Evolutionary conservation across 352 stramenopile genomes (phyloP).

Genomic region (Globisporangium barbulae): DNA sequence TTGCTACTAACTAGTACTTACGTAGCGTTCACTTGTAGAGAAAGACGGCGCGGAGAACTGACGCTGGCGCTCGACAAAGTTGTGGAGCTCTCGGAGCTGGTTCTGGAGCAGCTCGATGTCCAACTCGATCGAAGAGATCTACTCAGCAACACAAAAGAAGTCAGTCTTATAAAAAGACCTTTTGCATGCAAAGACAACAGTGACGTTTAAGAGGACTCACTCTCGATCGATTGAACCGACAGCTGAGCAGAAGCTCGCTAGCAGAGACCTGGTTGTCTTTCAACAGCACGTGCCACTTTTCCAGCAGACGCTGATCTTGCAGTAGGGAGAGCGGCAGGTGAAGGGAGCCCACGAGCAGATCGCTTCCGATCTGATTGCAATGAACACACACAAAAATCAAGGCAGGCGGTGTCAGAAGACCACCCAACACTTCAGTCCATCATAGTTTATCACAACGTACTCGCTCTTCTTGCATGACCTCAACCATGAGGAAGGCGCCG

Average conservation of each 20-base stretch:
- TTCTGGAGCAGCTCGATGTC: slow-evolving; percentile 59
- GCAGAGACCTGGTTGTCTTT: slow-evolving; percentile 28
- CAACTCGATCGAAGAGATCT: slow-evolving; percentile 54
- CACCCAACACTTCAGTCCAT: not conserved
- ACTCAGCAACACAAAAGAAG: not conserved
- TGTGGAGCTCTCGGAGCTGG: slow-evolving; percentile 51
- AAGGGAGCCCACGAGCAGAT: slow-evolving; percentile 36
- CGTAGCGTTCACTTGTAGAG: slow-evolving; percentile 1
- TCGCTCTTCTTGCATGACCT: slow-evolving; percentile 62
- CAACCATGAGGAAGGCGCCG: slow-evolving; percentile 35
- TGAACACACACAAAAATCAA: not conserved
- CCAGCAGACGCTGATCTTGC: slow-evolving; percentile 43
- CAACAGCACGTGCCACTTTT: slow-evolving; percentile 47
- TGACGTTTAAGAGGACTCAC: slow-evolving; percentile 16
- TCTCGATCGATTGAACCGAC: slow-evolving; percentile 46
- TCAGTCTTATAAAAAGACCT: not conserved
- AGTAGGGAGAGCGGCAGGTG: slow-evolving; percentile 39
- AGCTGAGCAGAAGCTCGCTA: slow-evolving; percentile 42
- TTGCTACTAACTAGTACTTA: not conserved
- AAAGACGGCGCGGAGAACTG: slow-evolving; percentile 21
- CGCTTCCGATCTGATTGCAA: slow-evolving; percentile 29
- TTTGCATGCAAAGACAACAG: not conserved
- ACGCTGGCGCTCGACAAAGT: slow-evolving; percentile 50
- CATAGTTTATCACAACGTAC: slow-evolving; percentile 9
- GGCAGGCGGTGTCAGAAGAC: not conserved